These are phyloP conservation scores for Geotrichum europaeum DNA, from an alignment of 1,139 yeast species.

Conservation along the genomic window DNA sequence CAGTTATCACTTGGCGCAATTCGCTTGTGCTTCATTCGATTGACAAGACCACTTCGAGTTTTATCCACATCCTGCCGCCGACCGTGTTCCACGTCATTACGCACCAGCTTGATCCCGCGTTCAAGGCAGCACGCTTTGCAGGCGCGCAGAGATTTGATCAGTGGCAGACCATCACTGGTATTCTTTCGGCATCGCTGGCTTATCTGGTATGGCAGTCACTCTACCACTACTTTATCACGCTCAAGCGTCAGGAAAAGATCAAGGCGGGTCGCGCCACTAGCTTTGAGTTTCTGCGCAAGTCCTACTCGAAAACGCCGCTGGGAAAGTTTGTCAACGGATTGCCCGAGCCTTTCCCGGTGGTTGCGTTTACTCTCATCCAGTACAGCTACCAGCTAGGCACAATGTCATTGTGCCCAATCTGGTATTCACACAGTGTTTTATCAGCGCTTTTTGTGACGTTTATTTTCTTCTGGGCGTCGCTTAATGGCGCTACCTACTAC, in stretches of 20 bases:
- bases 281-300: conserved; percentile 72
- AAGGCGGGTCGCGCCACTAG: conserved; percentile 83
- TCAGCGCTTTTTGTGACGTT: conserved; percentile 63
- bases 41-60: conserved; percentile 89
- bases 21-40: conserved; percentile 86
- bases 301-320: conserved; percentile 56
- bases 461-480: conserved; percentile 73
- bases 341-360: conserved; percentile 77
- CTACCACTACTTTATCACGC: conserved; percentile 88
- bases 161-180: conserved; percentile 70
- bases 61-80: conserved; percentile 89
- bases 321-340: conserved; percentile 78
- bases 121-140: conserved; percentile 57
- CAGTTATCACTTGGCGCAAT: conserved; percentile 94
- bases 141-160: conserved; percentile 63
- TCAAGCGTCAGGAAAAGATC: conserved; percentile 70
- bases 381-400: conserved; percentile 82
- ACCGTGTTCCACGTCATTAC: conserved; percentile 80
- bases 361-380: conserved; percentile 82
- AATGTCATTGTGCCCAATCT: conserved; percentile 82
- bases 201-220: conserved; percentile 88
- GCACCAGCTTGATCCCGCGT: conserved; percentile 63
- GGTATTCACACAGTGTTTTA: conserved; percentile 65
- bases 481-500: conserved; percentile 93
- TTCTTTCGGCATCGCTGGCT: conserved; percentile 73